phyloP scores from a whole-genome alignment of 352 stramenopile species.

The Elongisporangium anandrum region DNA sequence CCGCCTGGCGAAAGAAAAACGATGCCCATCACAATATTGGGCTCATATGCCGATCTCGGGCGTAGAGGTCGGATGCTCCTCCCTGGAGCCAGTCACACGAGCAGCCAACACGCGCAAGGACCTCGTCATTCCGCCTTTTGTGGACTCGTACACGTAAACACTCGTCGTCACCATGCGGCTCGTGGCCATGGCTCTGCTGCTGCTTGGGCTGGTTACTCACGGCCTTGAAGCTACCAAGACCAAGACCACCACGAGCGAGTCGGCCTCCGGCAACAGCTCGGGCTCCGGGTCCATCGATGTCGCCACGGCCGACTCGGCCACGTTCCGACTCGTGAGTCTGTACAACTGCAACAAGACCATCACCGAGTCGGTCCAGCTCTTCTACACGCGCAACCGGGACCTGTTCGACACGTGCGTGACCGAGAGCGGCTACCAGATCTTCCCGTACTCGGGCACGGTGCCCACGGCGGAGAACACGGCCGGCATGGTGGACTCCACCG shows the following conservation, averaged over 20 bases:
- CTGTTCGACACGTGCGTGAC: constrained; percentile 43
- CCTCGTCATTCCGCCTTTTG: neutral
- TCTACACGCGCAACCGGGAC: constrained; percentile 45
- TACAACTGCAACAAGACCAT: constrained; percentile 38
- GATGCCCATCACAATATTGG: neutral
- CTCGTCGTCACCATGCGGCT: neutral
- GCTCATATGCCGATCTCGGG: neutral
- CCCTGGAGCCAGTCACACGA: neutral
- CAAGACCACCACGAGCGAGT: neutral
- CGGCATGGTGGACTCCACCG: constrained; percentile 34
- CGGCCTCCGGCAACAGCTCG: neutral
- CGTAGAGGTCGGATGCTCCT: neutral
- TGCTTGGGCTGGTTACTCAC: constrained; percentile 6
- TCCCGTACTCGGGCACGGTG: constrained; percentile 48
- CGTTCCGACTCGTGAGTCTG: constrained; percentile 39
- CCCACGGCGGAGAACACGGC: constrained; percentile 28
- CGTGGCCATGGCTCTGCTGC: constrained; percentile 5
- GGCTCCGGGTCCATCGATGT: constrained; percentile 1
- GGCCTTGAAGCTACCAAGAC: neutral
- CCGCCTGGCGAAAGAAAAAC: neutral
- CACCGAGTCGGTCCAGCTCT: constrained; percentile 25
- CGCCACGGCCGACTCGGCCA: constrained; percentile 27
- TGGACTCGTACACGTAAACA: neutral
- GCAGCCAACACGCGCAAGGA: neutral
- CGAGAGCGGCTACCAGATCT: constrained; percentile 52